Evolutionary conservation across 306 rosid genomes (phyloP).

Genomic region (Gastrolobium villosum): DNA sequence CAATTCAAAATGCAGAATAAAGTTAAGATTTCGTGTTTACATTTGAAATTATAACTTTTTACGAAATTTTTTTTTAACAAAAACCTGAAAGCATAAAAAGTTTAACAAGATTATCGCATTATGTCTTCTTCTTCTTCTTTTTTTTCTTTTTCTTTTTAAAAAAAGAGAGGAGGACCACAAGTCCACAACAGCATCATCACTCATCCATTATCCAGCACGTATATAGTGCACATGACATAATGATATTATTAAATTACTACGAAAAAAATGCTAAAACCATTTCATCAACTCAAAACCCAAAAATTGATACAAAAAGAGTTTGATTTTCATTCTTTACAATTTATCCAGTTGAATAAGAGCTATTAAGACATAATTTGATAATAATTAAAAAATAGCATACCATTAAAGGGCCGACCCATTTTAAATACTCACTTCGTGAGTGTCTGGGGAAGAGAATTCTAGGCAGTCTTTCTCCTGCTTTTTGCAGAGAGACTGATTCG

Average conservation of each 20-base stretch:
- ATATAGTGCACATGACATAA: background rate
- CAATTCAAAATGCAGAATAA: background rate
- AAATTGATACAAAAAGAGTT: background rate
- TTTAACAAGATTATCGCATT: too few species aligned
- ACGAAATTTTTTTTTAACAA: too few species aligned
- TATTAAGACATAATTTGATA: background rate
- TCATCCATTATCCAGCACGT: background rate
- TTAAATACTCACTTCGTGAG: too few species aligned
- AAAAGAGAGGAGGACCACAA: slow-evolving; percentile 11
- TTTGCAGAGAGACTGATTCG: too few species aligned
- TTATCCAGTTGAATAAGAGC: background rate
- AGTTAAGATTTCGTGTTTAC: background rate
- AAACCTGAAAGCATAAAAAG: too few species aligned
- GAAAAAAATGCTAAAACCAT: background rate
- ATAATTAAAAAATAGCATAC: background rate
- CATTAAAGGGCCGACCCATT: too few species aligned
- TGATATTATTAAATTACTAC: background rate
- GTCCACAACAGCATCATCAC: slow-evolving; percentile 31
- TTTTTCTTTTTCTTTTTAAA: too few species aligned
- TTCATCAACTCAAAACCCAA: background rate
- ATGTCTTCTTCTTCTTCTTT: too few species aligned
- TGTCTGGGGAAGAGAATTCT: too few species aligned
- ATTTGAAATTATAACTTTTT: too few species aligned
- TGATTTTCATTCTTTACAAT: background rate
- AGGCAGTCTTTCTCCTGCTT: too few species aligned